Conservation (phyloP, 306 rosid genomes). For the Corylus avellana region DNA sequence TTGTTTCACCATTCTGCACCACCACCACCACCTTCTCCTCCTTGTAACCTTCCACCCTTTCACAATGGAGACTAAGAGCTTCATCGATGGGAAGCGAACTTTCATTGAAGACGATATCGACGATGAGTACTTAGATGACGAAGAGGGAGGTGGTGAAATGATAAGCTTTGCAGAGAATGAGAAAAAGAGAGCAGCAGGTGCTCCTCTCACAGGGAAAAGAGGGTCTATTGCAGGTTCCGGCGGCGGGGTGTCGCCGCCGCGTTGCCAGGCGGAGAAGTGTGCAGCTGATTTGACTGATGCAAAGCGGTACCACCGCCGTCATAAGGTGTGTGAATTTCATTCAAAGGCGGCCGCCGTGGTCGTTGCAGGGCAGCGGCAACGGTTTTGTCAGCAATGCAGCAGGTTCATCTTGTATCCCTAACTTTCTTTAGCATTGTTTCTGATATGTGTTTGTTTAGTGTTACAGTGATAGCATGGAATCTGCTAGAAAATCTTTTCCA, state of each 20-base stretch:
- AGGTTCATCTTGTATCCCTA: constrained; percentile 49
- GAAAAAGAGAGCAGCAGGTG: constrained; percentile 37
- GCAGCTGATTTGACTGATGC: constrained; percentile 56
- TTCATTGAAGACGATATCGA: constrained; percentile 47
- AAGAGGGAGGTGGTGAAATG: constrained; percentile 31
- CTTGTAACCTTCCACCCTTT: constrained; percentile 12
- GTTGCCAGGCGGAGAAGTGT: constrained; percentile 81
- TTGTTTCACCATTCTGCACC: constrained; percentile 3
- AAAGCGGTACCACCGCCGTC: constrained; percentile 84
- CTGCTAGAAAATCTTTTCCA: neutral
- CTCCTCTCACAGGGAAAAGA: constrained; percentile 32
- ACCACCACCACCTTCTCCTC: neutral
- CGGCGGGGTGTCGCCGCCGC: constrained; percentile 41
- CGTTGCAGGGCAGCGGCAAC: constrained; percentile 69
- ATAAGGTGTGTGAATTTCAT: constrained; percentile 91
- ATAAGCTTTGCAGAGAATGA: constrained; percentile 37
- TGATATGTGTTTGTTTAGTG: constrained; percentile 1
- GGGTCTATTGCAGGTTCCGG: constrained; percentile 39
- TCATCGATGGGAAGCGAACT: constrained; percentile 48
- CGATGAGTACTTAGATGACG: constrained; percentile 59
- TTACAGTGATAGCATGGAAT: neutral
- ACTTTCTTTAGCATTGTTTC: constrained; percentile 15
- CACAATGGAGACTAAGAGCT: constrained; percentile 56
- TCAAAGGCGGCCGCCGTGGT: constrained; percentile 66
- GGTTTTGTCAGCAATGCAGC: constrained; percentile 99